Evolutionary conservation across 208 protist genomes (phyloP).

Genomic region (Trypanosoma avium): DNA sequence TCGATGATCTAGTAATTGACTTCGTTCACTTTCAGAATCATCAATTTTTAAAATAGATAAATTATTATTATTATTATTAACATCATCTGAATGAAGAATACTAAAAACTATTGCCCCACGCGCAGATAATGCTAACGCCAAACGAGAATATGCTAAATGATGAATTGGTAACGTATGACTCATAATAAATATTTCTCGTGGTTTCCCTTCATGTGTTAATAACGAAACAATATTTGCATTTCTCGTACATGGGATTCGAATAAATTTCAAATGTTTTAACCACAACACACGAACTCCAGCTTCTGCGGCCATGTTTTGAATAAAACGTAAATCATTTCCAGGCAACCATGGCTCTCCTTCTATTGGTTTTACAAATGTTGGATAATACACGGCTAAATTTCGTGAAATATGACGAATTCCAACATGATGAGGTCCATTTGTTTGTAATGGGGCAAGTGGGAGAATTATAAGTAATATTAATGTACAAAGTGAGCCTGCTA

Average conservation of each 20-base stretch:
- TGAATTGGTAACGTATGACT: constrained; percentile 11
- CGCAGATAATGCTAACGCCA: constrained; percentile 15
- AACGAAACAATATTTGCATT: constrained; percentile 23
- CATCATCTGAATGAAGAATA: constrained; percentile 10
- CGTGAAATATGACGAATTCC: constrained; percentile 21
- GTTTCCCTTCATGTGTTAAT: constrained; percentile 11
- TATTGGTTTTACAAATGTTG: constrained; percentile 23
- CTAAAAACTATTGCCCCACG: constrained; percentile 18
- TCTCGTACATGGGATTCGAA: constrained; percentile 24
- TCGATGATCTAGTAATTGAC: not conserved
- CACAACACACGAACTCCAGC: constrained; percentile 1
- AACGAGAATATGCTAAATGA: constrained; percentile 19
- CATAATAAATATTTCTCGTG: constrained; percentile 19
- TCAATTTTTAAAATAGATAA: too few relatives aligned
- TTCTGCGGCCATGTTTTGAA: constrained; percentile 1
- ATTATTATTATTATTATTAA: not conserved
- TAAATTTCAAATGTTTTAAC: constrained; percentile 18
- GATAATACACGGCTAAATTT: constrained; percentile 22
- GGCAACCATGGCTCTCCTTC: constrained; percentile 25
- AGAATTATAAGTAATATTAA: constrained; percentile 2
- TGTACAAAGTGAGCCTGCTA: constrained; percentile 6
- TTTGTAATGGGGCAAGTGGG: constrained; percentile 9
- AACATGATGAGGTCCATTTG: constrained; percentile 9
- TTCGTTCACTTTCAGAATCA: not conserved
- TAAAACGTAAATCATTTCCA: constrained; percentile 1